Percentiles rank a stretch among this genome's conserved stretches.
Evolutionary conservation across 2,329 filamentous ascomycete species (phyloP).

Genomic region (Exophiala lecanii-corni): DNA sequence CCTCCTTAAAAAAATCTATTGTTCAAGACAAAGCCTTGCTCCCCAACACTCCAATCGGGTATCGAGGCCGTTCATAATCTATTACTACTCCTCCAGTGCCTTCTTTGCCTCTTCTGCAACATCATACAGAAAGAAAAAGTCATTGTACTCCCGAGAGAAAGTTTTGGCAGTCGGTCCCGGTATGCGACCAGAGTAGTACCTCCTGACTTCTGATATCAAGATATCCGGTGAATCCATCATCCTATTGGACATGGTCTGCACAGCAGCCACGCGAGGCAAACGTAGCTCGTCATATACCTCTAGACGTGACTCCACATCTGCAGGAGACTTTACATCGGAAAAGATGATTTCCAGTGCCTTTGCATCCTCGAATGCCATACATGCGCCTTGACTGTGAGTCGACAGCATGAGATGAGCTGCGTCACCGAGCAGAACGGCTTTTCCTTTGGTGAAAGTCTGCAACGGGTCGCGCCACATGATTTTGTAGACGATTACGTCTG

Average conservation of each 20-base stretch:
- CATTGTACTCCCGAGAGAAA: conserved; percentile 15
- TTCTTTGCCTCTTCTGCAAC: conserved; percentile 9
- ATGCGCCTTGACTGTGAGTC: conserved; percentile 43
- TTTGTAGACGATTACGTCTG: conserved; percentile 18
- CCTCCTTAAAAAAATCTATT: too few relatives aligned
- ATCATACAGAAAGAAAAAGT: conserved; percentile 22
- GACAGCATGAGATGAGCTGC: conserved; percentile 62
- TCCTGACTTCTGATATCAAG: conserved; percentile 14
- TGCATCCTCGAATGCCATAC: conserved; percentile 34
- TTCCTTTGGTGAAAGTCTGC: conserved; percentile 45
- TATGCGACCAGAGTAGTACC: conserved; percentile 12
- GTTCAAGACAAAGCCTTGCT: too few relatives aligned
- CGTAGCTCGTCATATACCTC: conserved; percentile 14
- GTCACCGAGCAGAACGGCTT: conserved; percentile 60
- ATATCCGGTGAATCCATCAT: conserved; percentile 18
- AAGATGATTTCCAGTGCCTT: conserved; percentile 29
- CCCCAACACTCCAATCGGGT: background rate
- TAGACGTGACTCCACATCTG: conserved; percentile 6
- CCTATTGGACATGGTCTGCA: conserved; percentile 18
- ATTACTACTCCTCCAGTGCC: background rate
- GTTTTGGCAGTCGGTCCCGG: conserved; percentile 15
- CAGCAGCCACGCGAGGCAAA: conserved; percentile 11
- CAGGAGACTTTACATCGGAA: conserved; percentile 4
- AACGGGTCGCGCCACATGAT: conserved; percentile 19
- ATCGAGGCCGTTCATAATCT: conserved; percentile 2